Base-by-base conservation (phyloP, 2,329 filamentous ascomycete genomes). In the Parastagonospora nodorum region DNA sequence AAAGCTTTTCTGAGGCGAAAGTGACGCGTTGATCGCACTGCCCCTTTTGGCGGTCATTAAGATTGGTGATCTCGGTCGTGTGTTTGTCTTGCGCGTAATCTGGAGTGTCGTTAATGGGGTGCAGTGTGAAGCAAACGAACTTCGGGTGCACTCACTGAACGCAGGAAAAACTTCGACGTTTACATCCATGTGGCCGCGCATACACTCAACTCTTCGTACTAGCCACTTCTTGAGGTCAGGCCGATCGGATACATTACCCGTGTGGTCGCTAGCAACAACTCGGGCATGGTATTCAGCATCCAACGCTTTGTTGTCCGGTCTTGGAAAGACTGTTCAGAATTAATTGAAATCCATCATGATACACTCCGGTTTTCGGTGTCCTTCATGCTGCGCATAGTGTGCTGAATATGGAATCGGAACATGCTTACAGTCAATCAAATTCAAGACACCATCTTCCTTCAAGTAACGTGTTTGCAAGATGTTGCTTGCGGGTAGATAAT, bases 381-480 rank as follows among this genome's bases (percentile, higher is more conserved):
- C 12, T 27, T 24, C 19, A 24, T 24, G 19, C 19, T 24, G 5
- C 3, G 19, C 19, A 5, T 5, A 24, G 19, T 24, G 3, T 24
- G 19, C 19, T 24, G 19, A 5, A 24, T 3, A 24, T 24, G 3
- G 19, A 5, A 24, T 5, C 19, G 19, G 19, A 24, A 24, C 11
- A 31, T n/a, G 47, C 44, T 19, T 42, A 51, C 49, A 92, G 68
- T 92, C 88, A 12, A 89, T 78, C 28, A 92, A 69, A 48, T 89
- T 87, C 9, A 88, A 83, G 0, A 90, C 88, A 1, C 88, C 89
- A 48, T 88, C 83, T 60, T 92, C 88, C 56, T 88, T 83, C 57
- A 90, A 87, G 69, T 88, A 91, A n/a, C 88, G 81, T 1, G 89
- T 92, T 69, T 90, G 86, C 2, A 92, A 77, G 51, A 92, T 87